Evolutionary conservation across 176 grass and related monocot species (phyloP).

Genomic region (Lolium rigidum): DNA sequence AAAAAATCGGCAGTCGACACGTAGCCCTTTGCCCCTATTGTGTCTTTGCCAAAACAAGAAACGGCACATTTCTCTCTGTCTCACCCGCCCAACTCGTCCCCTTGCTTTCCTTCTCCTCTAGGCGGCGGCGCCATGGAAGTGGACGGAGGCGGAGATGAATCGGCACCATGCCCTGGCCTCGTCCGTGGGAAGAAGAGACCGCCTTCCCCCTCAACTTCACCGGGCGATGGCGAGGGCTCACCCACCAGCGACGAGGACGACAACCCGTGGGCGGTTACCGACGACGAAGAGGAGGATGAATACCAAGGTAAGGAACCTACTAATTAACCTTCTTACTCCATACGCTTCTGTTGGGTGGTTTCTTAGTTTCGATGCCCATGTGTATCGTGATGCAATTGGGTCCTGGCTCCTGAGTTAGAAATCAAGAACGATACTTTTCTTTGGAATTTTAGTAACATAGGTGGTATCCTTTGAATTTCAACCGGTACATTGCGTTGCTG

Average conservation of each 20-base stretch:
- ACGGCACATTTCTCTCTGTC: neutral
- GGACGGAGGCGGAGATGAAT: neutral
- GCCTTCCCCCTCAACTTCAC: neutral
- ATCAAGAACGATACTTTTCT: neutral
- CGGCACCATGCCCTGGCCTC: neutral
- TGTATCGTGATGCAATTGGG: neutral
- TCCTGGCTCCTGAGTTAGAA: neutral
- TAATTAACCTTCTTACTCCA: too few relatives aligned
- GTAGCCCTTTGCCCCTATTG: too few relatives aligned
- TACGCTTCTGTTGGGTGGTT: too few relatives aligned
- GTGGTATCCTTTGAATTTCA: too few relatives aligned
- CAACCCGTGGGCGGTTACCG: neutral
- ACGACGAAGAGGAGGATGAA: neutral
- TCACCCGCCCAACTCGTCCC: neutral
- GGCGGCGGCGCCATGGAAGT: neutral
- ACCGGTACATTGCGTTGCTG: too few relatives aligned
- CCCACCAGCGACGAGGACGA: neutral
- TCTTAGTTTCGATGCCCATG: neutral
- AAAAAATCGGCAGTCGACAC: too few relatives aligned
- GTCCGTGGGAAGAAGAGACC: neutral
- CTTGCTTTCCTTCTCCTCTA: neutral
- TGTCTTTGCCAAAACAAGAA: too few relatives aligned
- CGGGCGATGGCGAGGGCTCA: neutral
- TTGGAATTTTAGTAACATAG: neutral
- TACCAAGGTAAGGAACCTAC: conserved; percentile 3